These are phyloP conservation scores for Pseudoturritis turrita DNA, from an alignment of 345 rosid species.

Conservation along the genomic window DNA sequence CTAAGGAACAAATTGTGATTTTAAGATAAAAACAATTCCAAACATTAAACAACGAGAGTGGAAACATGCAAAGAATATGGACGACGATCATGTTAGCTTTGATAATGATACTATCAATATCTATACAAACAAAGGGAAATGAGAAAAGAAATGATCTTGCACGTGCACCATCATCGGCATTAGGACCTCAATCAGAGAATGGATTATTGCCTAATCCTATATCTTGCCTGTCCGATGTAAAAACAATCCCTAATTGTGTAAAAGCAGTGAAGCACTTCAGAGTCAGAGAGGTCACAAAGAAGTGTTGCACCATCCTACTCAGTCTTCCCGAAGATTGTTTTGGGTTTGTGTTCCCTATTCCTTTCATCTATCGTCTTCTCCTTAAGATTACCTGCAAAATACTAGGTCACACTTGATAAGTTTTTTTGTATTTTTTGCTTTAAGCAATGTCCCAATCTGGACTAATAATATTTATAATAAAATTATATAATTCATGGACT, in stretches of 20 bases:
- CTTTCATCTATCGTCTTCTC: not conserved
- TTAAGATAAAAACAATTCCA: not conserved
- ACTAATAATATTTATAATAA: not conserved
- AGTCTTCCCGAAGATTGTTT: slow-evolving; percentile 5
- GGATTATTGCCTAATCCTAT: not conserved
- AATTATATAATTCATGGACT: not conserved
- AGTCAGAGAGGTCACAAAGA: not conserved
- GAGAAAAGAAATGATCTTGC: slow-evolving; percentile 1
- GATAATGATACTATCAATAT: not conserved
- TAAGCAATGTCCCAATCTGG: not conserved
- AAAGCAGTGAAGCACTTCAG: not conserved
- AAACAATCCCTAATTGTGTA: not conserved
- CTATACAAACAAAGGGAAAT: not conserved
- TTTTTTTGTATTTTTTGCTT: not conserved
- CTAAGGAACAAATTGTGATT: not conserved
- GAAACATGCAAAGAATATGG: not conserved
- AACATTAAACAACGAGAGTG: not conserved
- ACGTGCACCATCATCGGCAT: not conserved
- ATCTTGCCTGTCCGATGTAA: not conserved
- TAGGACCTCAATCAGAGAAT: not conserved
- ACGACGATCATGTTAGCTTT: not conserved
- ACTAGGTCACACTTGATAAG: not conserved
- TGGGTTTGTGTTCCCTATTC: not conserved
- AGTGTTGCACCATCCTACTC: not conserved
- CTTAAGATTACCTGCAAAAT: not conserved